phyloP scores from a whole-genome alignment of 1,284 basidiomycete genomes.

The Fomitopsis palustris region DNA sequence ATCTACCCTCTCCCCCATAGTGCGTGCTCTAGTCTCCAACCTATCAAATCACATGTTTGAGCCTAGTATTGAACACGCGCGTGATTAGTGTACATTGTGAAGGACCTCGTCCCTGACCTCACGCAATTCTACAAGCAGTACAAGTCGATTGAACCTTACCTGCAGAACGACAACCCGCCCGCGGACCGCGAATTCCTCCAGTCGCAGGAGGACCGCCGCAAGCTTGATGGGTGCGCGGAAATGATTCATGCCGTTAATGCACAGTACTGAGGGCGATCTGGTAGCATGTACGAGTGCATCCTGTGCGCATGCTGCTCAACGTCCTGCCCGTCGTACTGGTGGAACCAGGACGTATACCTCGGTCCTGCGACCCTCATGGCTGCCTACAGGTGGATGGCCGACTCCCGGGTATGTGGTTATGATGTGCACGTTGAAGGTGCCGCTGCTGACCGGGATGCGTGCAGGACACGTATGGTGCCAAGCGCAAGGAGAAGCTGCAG shows the following conservation, averaged over 20 bases:
- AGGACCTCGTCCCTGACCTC: slow-evolving; percentile 92
- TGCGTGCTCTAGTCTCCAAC: slow-evolving; percentile 35
- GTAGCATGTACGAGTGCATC: slow-evolving; percentile 87
- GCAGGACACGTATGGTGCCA: slow-evolving; percentile 76
- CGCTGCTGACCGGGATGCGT: background rate
- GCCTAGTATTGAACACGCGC: background rate
- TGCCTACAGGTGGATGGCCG: slow-evolving; percentile 96
- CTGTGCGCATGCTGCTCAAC: slow-evolving; percentile 96
- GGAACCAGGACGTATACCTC: slow-evolving; percentile 99
- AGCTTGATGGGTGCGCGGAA: slow-evolving; percentile 76
- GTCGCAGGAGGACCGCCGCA: slow-evolving; percentile 88
- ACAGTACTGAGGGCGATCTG: background rate
- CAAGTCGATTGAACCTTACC: slow-evolving; percentile 96
- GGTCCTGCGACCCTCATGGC: slow-evolving; percentile 97
- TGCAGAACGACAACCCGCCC: slow-evolving; percentile 90
- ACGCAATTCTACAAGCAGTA: slow-evolving; percentile 99
- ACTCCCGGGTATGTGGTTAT: slow-evolving; percentile 73
- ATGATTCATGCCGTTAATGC: slow-evolving; percentile 7
- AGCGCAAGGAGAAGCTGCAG: slow-evolving; percentile 90
- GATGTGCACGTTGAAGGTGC: background rate
- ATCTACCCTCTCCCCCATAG: slow-evolving; percentile 99
- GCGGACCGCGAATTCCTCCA: slow-evolving; percentile 84
- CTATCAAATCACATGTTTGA: background rate
- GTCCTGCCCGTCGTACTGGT: slow-evolving; percentile 96
- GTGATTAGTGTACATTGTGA: slow-evolving; percentile 92